phyloP scores from a whole-genome alignment of 2,329 filamentous ascomycete species.

The Didymella arachidicola region DNA sequence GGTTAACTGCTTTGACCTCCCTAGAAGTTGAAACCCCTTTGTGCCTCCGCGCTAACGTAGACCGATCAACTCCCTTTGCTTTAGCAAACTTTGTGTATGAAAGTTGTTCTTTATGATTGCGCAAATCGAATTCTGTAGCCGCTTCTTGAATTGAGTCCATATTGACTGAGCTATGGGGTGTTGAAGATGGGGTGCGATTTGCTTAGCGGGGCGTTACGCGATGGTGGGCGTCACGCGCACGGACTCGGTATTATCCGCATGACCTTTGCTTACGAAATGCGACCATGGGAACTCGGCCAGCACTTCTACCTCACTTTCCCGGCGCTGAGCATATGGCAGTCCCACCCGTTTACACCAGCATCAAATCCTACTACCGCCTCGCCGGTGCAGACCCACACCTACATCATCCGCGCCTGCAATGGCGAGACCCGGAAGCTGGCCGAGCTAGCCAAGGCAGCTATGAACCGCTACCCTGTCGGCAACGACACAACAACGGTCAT shows the following conservation, averaged over 20 bases:
- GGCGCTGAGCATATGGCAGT: constrained; percentile 72
- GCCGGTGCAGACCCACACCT: constrained; percentile 31
- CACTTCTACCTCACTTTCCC: constrained; percentile 76
- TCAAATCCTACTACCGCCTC: constrained; percentile 11
- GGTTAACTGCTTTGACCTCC: too few relatives aligned
- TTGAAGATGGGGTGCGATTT: too few relatives aligned
- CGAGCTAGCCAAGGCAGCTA: constrained; percentile 26
- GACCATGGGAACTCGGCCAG: constrained; percentile 70
- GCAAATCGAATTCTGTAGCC: too few relatives aligned
- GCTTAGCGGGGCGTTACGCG: too few relatives aligned
- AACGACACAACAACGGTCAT: constrained; percentile 27
- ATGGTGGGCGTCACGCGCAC: too few relatives aligned
- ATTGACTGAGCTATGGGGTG: too few relatives aligned
- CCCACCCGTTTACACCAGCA: constrained; percentile 67
- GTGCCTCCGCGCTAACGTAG: too few relatives aligned
- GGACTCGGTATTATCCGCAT: constrained; percentile 70
- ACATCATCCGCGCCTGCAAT: constrained; percentile 40
- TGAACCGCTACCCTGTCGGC: constrained; percentile 11
- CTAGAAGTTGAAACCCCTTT: too few relatives aligned
- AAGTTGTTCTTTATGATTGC: too few relatives aligned
- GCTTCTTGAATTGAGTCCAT: too few relatives aligned
- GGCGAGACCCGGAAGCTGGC: constrained; percentile 41
- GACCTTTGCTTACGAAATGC: constrained; percentile 67
- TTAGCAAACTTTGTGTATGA: too few relatives aligned
- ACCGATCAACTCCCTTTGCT: too few relatives aligned